Percentiles rank a stretch among this genome's conserved stretches.
These are phyloP conservation scores for Prunus davidiana DNA, from an alignment of 306 rosid species.

Conservation along the genomic window DNA sequence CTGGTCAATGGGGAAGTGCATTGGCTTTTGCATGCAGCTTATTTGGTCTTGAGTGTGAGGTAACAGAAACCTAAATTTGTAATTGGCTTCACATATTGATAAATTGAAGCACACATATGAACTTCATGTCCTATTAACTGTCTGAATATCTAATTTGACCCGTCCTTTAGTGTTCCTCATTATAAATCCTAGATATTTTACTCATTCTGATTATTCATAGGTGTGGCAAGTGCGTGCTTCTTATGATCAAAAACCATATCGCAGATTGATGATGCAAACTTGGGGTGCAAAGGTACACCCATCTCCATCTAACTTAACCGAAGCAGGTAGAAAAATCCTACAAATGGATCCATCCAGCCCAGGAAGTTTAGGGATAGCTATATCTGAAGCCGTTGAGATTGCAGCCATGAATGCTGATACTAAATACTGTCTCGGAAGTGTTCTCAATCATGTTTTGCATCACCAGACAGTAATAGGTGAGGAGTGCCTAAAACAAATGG, in stretches of 20 bases:
- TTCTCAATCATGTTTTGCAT: slow-evolving; percentile 86
- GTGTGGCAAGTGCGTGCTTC: slow-evolving; percentile 99
- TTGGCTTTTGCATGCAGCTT: slow-evolving; percentile 92
- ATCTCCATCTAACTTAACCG: slow-evolving; percentile 78
- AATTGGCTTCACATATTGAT: not conserved
- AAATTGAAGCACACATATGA: not conserved
- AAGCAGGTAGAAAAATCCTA: slow-evolving; percentile 65
- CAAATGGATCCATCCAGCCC: slow-evolving; percentile 71
- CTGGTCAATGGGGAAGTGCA: slow-evolving; percentile 98
- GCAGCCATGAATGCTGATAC: slow-evolving; percentile 71
- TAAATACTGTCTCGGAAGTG: slow-evolving; percentile 90
- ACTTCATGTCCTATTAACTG: not conserved
- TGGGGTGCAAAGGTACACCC: slow-evolving; percentile 98
- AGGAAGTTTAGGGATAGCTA: slow-evolving; percentile 94
- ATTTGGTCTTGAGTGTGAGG: slow-evolving; percentile 89
- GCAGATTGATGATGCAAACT: slow-evolving; percentile 93
- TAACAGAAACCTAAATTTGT: slow-evolving; percentile 12
- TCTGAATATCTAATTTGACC: too few relatives aligned
- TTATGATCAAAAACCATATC: slow-evolving; percentile 79
- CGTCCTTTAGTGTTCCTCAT: not conserved
- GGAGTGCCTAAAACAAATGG: slow-evolving; percentile 92
- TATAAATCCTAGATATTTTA: not conserved
- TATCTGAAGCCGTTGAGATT: slow-evolving; percentile 90
- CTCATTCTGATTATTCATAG: slow-evolving; percentile 29
- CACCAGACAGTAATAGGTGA: slow-evolving; percentile 94